Base-by-base conservation (phyloP, 2,329 filamentous ascomycete genomes). In the Trichophyton schoenleinii region DNA sequence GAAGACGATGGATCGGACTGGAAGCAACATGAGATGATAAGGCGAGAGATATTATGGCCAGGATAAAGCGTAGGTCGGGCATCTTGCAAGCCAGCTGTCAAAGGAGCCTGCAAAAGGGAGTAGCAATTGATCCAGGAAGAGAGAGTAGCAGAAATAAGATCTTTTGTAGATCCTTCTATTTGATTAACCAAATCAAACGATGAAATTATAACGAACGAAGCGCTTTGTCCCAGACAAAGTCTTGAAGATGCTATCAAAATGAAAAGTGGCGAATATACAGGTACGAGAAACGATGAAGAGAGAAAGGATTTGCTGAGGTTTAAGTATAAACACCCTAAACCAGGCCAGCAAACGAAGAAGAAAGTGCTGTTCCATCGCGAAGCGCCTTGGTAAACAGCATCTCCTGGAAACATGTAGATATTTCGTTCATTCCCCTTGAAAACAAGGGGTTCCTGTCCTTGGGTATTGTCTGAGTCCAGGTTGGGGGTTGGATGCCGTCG, bases 1-100 rank as follows among this genome's bases (percentile, higher is more conserved):
- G 57, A 4, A 31, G 3, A n/a, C 57, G 62, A 57, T 59, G 36
- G 13, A 61, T 63, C 15, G 62, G 62, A 59, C 34, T 61, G 31
- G 42, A 59, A 36, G 22, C 22, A 9, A 59, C 42, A 9, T 22
- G 36, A 3, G 62, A 38, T 9, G 20, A 36, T 20, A 55, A n/a
- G 8, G 31, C 25, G 9, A 60, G 15, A 3, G 36, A 36, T 34
- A 60, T 46, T 9, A 63, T 15, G 28, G 46, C 25, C 9, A 28
- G 6, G 9, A 60, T n/a, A 3, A 57, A 57, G 13, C 9, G 31
- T 61, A 57, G 52, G 20, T 18, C 25, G 18, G 6, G 57, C 62
- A 63, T 63, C 13, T 52, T 61, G 22, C 5, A 18, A n/a, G 11
- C 9, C 20, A 25, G 22, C 20, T 20, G n/a, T 55, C 3, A 36